phyloP scores from a whole-genome alignment of 2,329 filamentous ascomycete genomes.

The Pseudocercospora musae region DNA sequence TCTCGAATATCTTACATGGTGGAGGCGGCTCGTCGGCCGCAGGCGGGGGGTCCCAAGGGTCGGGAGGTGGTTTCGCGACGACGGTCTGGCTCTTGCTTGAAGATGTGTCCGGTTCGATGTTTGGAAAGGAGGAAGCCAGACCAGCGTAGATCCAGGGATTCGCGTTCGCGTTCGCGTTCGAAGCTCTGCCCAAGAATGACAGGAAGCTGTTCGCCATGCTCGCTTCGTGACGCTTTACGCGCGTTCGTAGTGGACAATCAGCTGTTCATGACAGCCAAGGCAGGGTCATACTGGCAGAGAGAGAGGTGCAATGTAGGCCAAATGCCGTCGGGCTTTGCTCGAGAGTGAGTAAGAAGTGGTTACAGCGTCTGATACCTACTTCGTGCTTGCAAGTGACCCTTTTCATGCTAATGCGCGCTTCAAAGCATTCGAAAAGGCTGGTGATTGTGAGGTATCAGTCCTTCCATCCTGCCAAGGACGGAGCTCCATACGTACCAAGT shows the following conservation, averaged over 20 bases:
- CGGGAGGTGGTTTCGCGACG: constrained; percentile 27
- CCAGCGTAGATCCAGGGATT: constrained; percentile 55
- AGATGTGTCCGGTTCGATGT: constrained; percentile 47
- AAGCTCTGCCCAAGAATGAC: not conserved
- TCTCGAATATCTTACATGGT: constrained; percentile 56
- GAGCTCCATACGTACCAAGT: too few relatives aligned
- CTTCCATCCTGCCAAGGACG: too few relatives aligned
- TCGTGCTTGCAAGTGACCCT: too few relatives aligned
- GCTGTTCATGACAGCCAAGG: too few relatives aligned
- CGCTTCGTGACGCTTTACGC: too few relatives aligned
- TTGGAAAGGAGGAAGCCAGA: constrained; percentile 54
- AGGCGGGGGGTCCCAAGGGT: constrained; percentile 44
- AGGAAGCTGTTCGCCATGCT: too few relatives aligned
- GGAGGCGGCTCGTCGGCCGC: constrained; percentile 24
- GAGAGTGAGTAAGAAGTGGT: not conserved
- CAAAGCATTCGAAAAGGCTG: too few relatives aligned
- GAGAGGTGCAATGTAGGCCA: not conserved
- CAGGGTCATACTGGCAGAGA: not conserved
- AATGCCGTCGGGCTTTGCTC: constrained; percentile 4
- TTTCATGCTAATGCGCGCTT: too few relatives aligned
- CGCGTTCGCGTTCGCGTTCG: not conserved
- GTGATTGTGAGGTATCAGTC: too few relatives aligned
- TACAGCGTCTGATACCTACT: too few relatives aligned
- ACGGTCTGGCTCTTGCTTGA: constrained; percentile 32
- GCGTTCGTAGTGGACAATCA: too few relatives aligned